These are phyloP conservation scores for Penicillium decumbens DNA, from an alignment of 2,329 filamentous ascomycete species.

Conservation along the genomic window DNA sequence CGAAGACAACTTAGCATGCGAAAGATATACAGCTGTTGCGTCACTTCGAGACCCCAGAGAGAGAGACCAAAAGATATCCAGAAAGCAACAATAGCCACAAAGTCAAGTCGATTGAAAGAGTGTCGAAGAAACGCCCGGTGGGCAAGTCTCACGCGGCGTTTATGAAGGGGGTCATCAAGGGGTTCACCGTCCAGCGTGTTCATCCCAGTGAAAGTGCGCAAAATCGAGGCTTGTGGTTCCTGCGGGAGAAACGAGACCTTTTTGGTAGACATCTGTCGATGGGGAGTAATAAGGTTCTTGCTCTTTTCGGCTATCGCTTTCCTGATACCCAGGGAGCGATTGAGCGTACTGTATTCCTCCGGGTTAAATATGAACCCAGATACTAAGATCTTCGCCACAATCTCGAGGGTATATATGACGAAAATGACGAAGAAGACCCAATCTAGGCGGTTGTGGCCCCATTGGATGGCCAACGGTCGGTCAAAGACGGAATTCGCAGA, in stretches of 20 bases:
- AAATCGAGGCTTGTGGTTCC: conserved; percentile 52
- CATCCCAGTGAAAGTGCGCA: conserved; percentile 70
- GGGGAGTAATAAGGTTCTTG: conserved; percentile 72
- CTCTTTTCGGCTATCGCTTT: conserved; percentile 73
- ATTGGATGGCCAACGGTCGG: conserved; percentile 55
- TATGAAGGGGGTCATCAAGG: conserved; percentile 63
- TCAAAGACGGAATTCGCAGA: conserved; percentile 66
- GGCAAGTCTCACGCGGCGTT: conserved; percentile 79
- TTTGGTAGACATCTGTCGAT: conserved; percentile 65
- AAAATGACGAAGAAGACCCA: conserved; percentile 80
- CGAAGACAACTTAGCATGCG: conserved; percentile 94
- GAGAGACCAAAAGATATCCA: conserved; percentile 83
- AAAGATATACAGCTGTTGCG: conserved; percentile 77
- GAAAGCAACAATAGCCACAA: conserved; percentile 88
- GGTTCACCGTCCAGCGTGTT: conserved; percentile 58
- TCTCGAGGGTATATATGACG: conserved; percentile 81
- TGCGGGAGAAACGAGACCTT: conserved; percentile 43
- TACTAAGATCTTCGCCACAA: conserved; percentile 77
- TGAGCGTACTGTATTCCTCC: conserved; percentile 83
- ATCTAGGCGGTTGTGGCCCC: conserved; percentile 65
- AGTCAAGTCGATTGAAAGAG: conserved; percentile 92
- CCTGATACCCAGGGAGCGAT: conserved; percentile 68
- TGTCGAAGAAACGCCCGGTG: conserved; percentile 89
- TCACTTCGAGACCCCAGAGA: conserved; percentile 63
- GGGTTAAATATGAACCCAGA: conserved; percentile 92